Conservation (phyloP, 2,329 filamentous ascomycete species). For the Nemania abortiva region DNA sequence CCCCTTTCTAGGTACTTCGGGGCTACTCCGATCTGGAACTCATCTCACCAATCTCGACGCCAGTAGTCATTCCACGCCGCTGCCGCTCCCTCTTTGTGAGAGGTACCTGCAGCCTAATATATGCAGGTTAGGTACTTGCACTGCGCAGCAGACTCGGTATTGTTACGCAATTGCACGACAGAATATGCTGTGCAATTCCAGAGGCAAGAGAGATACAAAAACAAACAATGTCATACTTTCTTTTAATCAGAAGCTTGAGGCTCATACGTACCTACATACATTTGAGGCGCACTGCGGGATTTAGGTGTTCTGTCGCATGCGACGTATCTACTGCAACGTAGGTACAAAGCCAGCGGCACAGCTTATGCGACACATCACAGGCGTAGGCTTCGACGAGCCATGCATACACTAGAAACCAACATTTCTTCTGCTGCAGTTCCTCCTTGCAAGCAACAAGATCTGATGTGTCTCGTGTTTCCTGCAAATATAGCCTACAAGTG, state of each 20-base stretch:
- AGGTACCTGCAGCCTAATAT: not conserved
- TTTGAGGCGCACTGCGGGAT: not conserved
- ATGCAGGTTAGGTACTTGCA: too few species aligned
- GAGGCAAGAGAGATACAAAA: not conserved
- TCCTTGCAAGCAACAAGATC: not conserved
- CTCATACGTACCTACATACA: not conserved
- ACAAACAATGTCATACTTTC: not conserved
- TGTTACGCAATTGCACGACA: not conserved
- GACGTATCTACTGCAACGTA: constrained; percentile 6
- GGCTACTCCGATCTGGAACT: constrained; percentile 18
- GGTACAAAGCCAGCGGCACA: not conserved
- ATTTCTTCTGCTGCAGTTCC: not conserved
- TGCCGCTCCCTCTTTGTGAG: not conserved
- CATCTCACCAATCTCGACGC: constrained; percentile 10
- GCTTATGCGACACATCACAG: constrained; percentile 1
- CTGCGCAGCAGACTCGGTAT: not conserved
- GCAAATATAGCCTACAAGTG: constrained; percentile 4
- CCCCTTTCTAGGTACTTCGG: constrained; percentile 32
- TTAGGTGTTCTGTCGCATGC: constrained; percentile 31
- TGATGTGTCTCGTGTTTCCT: not conserved
- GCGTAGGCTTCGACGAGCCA: not conserved
- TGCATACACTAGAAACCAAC: constrained; percentile 3
- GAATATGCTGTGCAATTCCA: not conserved
- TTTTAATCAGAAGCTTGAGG: not conserved
- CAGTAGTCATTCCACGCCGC: not conserved